phyloP scores from a whole-genome alignment of 2,329 filamentous ascomycete genomes.

The Verticillium klebahnii region DNA sequence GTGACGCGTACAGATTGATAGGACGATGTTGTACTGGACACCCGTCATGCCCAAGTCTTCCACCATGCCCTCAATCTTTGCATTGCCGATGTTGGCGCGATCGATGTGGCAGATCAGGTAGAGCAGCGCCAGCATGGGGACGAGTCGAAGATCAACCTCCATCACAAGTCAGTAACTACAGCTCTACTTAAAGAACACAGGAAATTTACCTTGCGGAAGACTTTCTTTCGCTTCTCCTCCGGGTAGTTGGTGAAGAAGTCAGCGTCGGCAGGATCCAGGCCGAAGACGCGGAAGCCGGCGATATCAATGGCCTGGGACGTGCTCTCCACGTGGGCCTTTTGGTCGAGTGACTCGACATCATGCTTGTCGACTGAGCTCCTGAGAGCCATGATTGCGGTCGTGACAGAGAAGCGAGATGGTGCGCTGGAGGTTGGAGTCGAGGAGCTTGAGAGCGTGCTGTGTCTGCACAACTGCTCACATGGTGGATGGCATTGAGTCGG shows the following conservation, averaged over 20 bases:
- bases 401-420: background rate
- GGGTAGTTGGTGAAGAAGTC: constrained; percentile 23
- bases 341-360: constrained; percentile 7
- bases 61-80: constrained; percentile 38
- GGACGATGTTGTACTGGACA: constrained; percentile 54
- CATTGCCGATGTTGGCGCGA: constrained; percentile 45
- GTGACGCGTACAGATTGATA: constrained; percentile 58
- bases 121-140: constrained; percentile 50
- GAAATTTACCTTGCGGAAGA: constrained; percentile 17
- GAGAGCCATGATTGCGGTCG: constrained; percentile 1
- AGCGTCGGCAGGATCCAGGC: constrained; percentile 21
- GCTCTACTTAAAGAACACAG: background rate
- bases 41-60: constrained; percentile 40
- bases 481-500: background rate
- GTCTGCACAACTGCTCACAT: background rate
- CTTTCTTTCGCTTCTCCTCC: constrained; percentile 16
- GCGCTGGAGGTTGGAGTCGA: background rate
- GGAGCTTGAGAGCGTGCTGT: background rate
- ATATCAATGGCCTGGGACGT: constrained; percentile 17
- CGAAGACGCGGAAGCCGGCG: constrained; percentile 23
- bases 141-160: constrained; percentile 14
- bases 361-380: constrained; percentile 9
- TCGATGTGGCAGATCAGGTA: constrained; percentile 55
- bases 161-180: background rate
- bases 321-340: constrained; percentile 10